Percentiles rank a stretch among this genome's conserved stretches.
Evolutionary conservation across 2,329 filamentous ascomycete species (phyloP).

Genomic region (Amauroascus verrucosus): DNA sequence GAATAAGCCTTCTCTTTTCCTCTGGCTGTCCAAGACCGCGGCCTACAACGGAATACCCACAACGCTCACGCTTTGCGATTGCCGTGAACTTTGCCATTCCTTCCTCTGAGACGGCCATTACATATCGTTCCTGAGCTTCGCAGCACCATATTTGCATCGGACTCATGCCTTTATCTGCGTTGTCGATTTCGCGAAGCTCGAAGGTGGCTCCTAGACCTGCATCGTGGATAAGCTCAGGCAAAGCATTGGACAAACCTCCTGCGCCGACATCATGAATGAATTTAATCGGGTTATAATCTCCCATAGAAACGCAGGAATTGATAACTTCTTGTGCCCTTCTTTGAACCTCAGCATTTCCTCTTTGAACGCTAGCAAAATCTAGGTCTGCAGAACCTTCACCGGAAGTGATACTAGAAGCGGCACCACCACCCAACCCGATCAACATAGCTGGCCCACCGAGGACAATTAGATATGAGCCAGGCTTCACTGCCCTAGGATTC

Average conservation of each 20-base stretch:
- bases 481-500: conserved; percentile 62
- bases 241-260: conserved; percentile 71
- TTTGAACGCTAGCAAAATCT: conserved; percentile 93
- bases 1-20: conserved; percentile 61
- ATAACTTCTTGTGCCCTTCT: conserved; percentile 95
- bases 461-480: conserved; percentile 84
- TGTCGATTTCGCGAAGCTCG: conserved; percentile 89
- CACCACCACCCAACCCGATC: conserved; percentile 89
- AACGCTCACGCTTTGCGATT: conserved; percentile 71
- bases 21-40: conserved; percentile 55
- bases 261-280: conserved; percentile 98
- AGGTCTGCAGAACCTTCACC: conserved; percentile 82
- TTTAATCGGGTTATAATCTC: conserved; percentile 75
- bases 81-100: conserved; percentile 61
- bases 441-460: conserved; percentile 95
- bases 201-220: conserved; percentile 84
- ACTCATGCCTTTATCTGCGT: conserved; percentile 80
- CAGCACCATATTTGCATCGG: conserved; percentile 97
- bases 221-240: conserved; percentile 86
- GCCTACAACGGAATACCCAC: conserved; percentile 85
- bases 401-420: conserved; percentile 81
- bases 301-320: conserved; percentile 79
- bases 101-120: conserved; percentile 74
- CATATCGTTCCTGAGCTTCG: conserved; percentile 92
- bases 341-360: conserved; percentile 95